Conservation (phyloP, 2,329 filamentous ascomycete genomes). For the Cladophialophora chaetospira region DNA sequence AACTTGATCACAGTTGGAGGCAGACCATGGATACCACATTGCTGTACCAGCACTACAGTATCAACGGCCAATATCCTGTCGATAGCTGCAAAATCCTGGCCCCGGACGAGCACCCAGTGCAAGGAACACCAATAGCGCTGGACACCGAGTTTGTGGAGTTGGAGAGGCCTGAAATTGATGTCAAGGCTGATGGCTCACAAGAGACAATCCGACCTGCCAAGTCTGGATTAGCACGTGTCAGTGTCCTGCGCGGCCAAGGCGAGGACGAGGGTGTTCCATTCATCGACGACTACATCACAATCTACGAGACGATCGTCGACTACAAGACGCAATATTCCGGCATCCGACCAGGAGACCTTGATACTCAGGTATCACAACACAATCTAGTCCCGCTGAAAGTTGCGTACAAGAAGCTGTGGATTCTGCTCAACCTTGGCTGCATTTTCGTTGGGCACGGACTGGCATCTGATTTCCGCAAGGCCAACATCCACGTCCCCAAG, state of each 20-base stretch:
- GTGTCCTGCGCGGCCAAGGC: slow-evolving; percentile 78
- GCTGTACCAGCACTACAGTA: slow-evolving; percentile 72
- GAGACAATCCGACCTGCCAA: slow-evolving; percentile 90
- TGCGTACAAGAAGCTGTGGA: slow-evolving; percentile 97
- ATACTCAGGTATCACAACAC: slow-evolving; percentile 74
- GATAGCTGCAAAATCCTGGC: slow-evolving; percentile 43
- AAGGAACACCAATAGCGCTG: slow-evolving; percentile 78
- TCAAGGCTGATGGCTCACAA: slow-evolving; percentile 89
- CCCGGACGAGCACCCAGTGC: slow-evolving; percentile 65
- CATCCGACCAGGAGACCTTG: slow-evolving; percentile 81
- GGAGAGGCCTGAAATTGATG: slow-evolving; percentile 90
- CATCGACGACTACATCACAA: slow-evolving; percentile 95
- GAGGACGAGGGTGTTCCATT: slow-evolving; percentile 80
- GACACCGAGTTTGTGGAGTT: slow-evolving; percentile 96
- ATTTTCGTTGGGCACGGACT: slow-evolving; percentile 92
- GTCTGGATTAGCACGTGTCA: slow-evolving; percentile 89
- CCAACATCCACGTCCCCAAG: slow-evolving; percentile 94
- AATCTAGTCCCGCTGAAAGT: slow-evolving; percentile 84
- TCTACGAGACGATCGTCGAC: slow-evolving; percentile 83
- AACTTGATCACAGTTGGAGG: slow-evolving; percentile 85
- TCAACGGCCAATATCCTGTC: slow-evolving; percentile 43
- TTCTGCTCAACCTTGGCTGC: slow-evolving; percentile 90
- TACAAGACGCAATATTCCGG: slow-evolving; percentile 94
- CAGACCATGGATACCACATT: slow-evolving; percentile 78
- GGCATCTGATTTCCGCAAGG: slow-evolving; percentile 93